Evolutionary conservation across 2,329 filamentous ascomycete species (phyloP).

Genomic region (Ilyonectria mors-panacis): DNA sequence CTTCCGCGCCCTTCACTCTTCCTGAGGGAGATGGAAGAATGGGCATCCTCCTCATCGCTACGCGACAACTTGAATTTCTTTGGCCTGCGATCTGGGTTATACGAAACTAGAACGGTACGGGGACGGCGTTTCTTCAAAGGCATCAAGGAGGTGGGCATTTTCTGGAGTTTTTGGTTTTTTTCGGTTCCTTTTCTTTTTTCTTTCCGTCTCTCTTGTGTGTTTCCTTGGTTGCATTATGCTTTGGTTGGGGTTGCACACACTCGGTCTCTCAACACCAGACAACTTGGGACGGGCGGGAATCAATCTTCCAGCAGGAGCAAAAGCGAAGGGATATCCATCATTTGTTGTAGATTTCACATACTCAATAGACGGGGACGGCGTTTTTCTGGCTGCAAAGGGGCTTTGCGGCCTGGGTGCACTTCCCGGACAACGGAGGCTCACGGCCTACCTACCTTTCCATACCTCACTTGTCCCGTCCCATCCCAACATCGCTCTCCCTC

Average conservation of each 20-base stretch:
- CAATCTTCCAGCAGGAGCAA: conserved; percentile 37
- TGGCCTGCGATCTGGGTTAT: conserved; percentile 30
- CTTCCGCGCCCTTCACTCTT: conserved; percentile 69
- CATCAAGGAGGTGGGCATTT: conserved; percentile 37
- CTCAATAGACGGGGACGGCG: conserved; percentile 45
- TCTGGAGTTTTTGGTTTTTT: conserved; percentile 37
- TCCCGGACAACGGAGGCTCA: conserved; percentile 31
- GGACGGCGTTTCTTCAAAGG: conserved; percentile 39
- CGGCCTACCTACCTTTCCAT: conserved; percentile 26
- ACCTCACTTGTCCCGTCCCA: not conserved
- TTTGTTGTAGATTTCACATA: conserved; percentile 36
- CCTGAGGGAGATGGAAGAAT: conserved; percentile 38
- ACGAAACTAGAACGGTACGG: conserved; percentile 32
- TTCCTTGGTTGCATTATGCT: not conserved
- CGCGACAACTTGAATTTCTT: conserved; percentile 30
- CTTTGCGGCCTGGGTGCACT: conserved; percentile 29
- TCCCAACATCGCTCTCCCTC: conserved; percentile 21
- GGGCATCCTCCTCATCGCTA: conserved; percentile 24
- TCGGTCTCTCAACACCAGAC: conserved; percentile 31
- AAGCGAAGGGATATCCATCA: conserved; percentile 30
- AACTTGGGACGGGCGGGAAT: conserved; percentile 31
- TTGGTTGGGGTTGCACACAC: conserved; percentile 17
- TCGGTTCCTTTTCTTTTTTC: conserved; percentile 10
- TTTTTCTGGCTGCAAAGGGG: conserved; percentile 34
- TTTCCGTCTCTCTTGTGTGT: conserved; percentile 24